Conservation (phyloP, 176 grass and related monocot species). For the Aegilops tauschii region DNA sequence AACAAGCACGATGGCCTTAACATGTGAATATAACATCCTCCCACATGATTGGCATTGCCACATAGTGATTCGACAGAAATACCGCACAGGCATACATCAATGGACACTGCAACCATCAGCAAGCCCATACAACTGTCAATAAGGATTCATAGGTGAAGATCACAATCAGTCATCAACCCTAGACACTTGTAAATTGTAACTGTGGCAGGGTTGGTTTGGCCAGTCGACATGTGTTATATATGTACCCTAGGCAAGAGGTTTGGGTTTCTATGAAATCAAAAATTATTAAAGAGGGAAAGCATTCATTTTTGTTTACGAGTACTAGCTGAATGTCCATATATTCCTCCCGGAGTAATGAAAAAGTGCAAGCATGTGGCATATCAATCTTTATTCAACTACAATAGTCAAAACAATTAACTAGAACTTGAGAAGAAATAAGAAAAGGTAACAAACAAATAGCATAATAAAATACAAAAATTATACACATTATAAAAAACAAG, state of each 20-base stretch:
- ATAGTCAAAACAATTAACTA: not conserved
- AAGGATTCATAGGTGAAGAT: not conserved
- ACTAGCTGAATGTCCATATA: not conserved
- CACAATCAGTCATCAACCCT: not conserved
- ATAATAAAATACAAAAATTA: too few species aligned
- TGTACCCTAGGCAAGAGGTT: not conserved
- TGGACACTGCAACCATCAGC: slow-evolving; percentile 1
- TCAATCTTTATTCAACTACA: not conserved
- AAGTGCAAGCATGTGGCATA: not conserved
- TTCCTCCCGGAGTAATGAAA: not conserved
- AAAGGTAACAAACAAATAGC: not conserved
- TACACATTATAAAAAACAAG: not conserved
- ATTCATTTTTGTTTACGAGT: not conserved
- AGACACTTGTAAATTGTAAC: not conserved
- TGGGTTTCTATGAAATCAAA: not conserved
- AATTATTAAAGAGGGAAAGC: not conserved
- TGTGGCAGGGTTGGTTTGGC: not conserved
- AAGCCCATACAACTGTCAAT: slow-evolving; percentile 2
- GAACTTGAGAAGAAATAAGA: not conserved
- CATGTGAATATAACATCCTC: not conserved
- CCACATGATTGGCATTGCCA: not conserved
- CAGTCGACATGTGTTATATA: not conserved
- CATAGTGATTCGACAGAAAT: not conserved
- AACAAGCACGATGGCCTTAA: not conserved
- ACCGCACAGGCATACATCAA: not conserved